Base-by-base conservation (phyloP, 2,329 filamentous ascomycete species). In the Aspergillus sp. region DNA sequence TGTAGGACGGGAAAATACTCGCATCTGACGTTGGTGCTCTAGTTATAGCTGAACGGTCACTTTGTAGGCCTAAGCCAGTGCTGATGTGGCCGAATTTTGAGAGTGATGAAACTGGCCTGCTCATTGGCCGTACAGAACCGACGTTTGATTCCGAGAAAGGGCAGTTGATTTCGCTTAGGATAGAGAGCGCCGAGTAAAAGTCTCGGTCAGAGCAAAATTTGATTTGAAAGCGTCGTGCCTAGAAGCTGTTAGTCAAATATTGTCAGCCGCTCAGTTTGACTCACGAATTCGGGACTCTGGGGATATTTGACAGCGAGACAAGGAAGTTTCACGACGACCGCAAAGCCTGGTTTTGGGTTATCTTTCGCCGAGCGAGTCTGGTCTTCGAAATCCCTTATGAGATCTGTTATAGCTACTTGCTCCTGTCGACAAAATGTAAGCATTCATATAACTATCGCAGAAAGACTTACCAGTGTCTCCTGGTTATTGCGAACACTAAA, bases 151-250 rank as follows among this genome's bases (percentile, higher is more conserved):
- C 76, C 9, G 72, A 74, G 37, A 78, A 71, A n/a, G 75, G 76
- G 58, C 78, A 79, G 37, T 75, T 72, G 40, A 74, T 72, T 42
- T 73, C 69, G 27, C 71, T 71, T 2, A 80, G 64, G n/a, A 78
- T 70, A 5, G 74, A 68, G 42, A 80, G 64, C 2, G 73, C 73
- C 19, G 71, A 70, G 49, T 74, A 75, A 59, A 74, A 80, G 55
- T 80, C 76, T 20, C 66, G 64, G 41, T 75, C 70, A 1, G 66
- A 70, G 2, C 65, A 63, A 52, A 79, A 79, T 54, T 77, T 79
- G 57, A 80, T 68, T 55, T 80, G 78, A 19, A 80, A 78, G 7
- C 78, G 74, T 27, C 75, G 74, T 17, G 75, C 66, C 78, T 80
- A 57, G 2, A 4, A 9, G 17, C n/a, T 19, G 5, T 40, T 15